Evolutionary conservation across 2,329 filamentous ascomycete genomes (phyloP).

Genomic region (Daldinia sp.): DNA sequence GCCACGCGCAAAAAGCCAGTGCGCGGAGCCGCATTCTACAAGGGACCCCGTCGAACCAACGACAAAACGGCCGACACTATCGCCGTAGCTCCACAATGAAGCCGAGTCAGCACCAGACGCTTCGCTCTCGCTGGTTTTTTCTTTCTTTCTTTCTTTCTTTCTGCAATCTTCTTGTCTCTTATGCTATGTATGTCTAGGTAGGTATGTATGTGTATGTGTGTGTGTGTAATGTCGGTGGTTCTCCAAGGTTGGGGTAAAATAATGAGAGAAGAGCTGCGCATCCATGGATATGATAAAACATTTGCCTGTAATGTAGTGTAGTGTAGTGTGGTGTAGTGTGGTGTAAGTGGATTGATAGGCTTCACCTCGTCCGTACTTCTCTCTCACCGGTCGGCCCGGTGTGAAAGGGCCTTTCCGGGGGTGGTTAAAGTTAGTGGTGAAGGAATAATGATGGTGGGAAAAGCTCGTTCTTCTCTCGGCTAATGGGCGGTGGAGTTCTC

Average conservation of each 20-base stretch:
- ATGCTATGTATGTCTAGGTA: neutral
- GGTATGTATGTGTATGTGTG: neutral
- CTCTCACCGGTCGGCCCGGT: slow-evolving; percentile 27
- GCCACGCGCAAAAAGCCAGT: slow-evolving; percentile 2
- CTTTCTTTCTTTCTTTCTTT: neutral
- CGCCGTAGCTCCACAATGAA: slow-evolving; percentile 45
- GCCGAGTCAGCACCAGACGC: slow-evolving; percentile 38
- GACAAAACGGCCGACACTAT: slow-evolving; percentile 44
- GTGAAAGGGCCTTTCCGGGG: slow-evolving; percentile 16
- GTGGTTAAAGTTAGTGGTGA: neutral
- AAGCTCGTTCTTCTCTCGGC: slow-evolving; percentile 12
- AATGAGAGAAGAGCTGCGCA: no score
- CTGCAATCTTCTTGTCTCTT: neutral
- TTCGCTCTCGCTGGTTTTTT: neutral
- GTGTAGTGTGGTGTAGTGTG: no score
- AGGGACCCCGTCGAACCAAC: slow-evolving; percentile 36
- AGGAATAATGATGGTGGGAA: neutral
- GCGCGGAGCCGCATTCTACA: slow-evolving; percentile 38
- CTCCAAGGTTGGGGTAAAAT: neutral
- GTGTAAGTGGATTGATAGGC: neutral
- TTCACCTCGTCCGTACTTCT: slow-evolving; percentile 1
- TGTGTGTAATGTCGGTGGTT: neutral
- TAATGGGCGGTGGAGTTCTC: slow-evolving; percentile 19
- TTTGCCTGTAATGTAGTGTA: neutral
- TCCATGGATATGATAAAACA: neutral